Conservation (phyloP, 2,329 filamentous ascomycete genomes). For the Paracoccidioides lutzii region DNA sequence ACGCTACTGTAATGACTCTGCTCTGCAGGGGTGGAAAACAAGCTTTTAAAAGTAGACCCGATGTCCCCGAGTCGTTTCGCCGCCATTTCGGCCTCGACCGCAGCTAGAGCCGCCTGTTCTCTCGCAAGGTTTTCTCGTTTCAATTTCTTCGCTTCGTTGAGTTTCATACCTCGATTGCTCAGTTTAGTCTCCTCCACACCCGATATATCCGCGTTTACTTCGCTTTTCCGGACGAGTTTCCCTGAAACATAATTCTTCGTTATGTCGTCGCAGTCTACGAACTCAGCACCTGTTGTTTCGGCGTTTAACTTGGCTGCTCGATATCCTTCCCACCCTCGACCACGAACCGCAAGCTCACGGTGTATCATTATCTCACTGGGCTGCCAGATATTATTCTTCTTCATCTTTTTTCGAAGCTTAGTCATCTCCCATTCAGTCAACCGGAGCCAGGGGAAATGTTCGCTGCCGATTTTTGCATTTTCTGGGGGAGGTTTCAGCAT, state of each 20-base stretch:
- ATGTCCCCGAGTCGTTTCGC: conserved; percentile 26
- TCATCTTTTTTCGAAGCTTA: conserved; percentile 53
- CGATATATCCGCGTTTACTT: conserved; percentile 24
- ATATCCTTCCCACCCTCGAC: conserved; percentile 41
- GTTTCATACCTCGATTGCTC: conserved; percentile 47
- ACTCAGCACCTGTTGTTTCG: conserved; percentile 38
- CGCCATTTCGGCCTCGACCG: conserved; percentile 26
- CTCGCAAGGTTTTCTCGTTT: conserved; percentile 42
- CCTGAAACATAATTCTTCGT: conserved; percentile 26
- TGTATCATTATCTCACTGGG: conserved; percentile 55
- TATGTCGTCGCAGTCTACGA: conserved; percentile 44
- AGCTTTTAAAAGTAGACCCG: conserved; percentile 25
- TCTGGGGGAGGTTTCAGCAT: conserved; percentile 46
- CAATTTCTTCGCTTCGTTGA: conserved; percentile 49
- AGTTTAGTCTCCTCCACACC: conserved; percentile 38
- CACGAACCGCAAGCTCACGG: conserved; percentile 47
- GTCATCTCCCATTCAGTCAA: conserved; percentile 57
- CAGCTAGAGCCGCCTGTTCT: conserved; percentile 34
- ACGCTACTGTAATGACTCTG: conserved; percentile 11
- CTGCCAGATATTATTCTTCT: conserved; percentile 58
- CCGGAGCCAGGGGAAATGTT: conserved; percentile 50
- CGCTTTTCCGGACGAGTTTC: conserved; percentile 28
- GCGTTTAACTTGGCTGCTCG: conserved; percentile 38
- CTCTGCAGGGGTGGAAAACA: conserved; percentile 21
- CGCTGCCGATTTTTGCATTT: conserved; percentile 47